phyloP scores from a whole-genome alignment of 2,329 filamentous ascomycete genomes.

The Emergomyces orientalis region DNA sequence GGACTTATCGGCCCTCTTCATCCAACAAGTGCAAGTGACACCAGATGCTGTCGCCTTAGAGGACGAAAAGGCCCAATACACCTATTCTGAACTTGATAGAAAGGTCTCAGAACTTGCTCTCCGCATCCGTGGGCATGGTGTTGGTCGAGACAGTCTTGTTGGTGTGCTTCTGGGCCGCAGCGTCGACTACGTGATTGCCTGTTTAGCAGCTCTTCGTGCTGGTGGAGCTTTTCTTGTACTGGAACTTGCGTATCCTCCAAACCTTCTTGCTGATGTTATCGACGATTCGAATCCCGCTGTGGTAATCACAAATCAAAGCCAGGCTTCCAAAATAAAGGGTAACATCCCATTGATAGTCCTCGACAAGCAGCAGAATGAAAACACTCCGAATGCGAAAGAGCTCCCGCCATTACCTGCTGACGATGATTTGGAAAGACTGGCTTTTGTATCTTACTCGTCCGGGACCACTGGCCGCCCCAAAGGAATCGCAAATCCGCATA shows the following conservation, averaged over 20 bases:
- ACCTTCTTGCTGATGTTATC: constrained; percentile 64
- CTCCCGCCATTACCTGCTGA: constrained; percentile 48
- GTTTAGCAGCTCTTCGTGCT: constrained; percentile 65
- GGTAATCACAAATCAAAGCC: constrained; percentile 57
- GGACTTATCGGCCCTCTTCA: constrained; percentile 64
- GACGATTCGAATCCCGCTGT: constrained; percentile 64
- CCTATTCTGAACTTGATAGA: constrained; percentile 62
- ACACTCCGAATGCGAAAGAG: constrained; percentile 4
- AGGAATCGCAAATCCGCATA: constrained; percentile 70
- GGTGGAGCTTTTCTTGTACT: constrained; percentile 73
- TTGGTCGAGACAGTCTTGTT: constrained; percentile 63
- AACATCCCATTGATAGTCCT: constrained; percentile 54
- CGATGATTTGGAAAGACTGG: constrained; percentile 61
- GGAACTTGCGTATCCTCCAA: constrained; percentile 67
- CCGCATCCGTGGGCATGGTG: constrained; percentile 55
- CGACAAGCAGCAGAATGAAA: constrained; percentile 37
- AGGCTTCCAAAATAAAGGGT: constrained; percentile 56
- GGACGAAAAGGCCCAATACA: constrained; percentile 57
- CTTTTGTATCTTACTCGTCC: constrained; percentile 73
- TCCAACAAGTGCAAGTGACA: constrained; percentile 56
- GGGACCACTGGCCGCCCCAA: constrained; percentile 73
- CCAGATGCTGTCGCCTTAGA: constrained; percentile 63
- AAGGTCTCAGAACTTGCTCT: constrained; percentile 57
- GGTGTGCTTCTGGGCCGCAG: constrained; percentile 67
- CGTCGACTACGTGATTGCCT: constrained; percentile 70